Evolutionary conservation across 768 basidiomycete species (phyloP).

Genomic region (Austroboletus eburneus): DNA sequence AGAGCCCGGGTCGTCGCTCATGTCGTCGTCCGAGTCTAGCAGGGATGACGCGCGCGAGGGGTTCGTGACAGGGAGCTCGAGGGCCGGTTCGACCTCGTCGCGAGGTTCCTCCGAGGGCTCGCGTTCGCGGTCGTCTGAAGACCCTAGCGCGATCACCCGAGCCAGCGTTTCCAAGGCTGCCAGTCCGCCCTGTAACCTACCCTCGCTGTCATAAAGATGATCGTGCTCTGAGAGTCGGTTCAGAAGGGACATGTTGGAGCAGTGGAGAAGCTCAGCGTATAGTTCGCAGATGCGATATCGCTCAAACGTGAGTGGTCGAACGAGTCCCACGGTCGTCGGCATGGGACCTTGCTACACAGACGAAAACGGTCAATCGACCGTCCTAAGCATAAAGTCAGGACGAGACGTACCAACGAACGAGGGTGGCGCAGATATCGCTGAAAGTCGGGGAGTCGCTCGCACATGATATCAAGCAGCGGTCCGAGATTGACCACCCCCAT

Average conservation of each 20-base stretch:
- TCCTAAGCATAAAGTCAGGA: slow-evolving; percentile 1
- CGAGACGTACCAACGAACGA: slow-evolving; percentile 63
- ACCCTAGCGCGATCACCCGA: slow-evolving; percentile 69
- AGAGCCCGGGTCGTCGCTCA: slow-evolving; percentile 68
- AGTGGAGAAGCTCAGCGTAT: slow-evolving; percentile 94
- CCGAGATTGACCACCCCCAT: slow-evolving; percentile 93
- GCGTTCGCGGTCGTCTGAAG: slow-evolving; percentile 48
- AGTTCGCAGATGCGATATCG: slow-evolving; percentile 95
- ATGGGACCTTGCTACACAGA: slow-evolving; percentile 56
- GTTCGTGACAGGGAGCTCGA: slow-evolving; percentile 64
- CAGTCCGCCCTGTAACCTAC: slow-evolving; percentile 84
- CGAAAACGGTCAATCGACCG: slow-evolving; percentile 11
- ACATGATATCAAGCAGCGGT: slow-evolving; percentile 69
- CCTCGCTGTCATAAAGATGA: slow-evolving; percentile 74
- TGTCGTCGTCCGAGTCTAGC: slow-evolving; percentile 72
- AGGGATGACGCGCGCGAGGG: slow-evolving; percentile 48
- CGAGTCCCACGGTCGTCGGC: slow-evolving; percentile 66
- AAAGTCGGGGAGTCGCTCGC: slow-evolving; percentile 61
- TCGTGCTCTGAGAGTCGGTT: slow-evolving; percentile 73
- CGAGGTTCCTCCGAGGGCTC: slow-evolving; percentile 56
- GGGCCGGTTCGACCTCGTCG: slow-evolving; percentile 55
- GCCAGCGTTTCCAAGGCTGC: slow-evolving; percentile 82
- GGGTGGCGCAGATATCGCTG: slow-evolving; percentile 69
- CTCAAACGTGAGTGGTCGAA: slow-evolving; percentile 86
- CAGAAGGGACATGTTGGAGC: slow-evolving; percentile 95